Base-by-base conservation (phyloP, 73 alveolate species). In the Paramecium sonneborni region DNA sequence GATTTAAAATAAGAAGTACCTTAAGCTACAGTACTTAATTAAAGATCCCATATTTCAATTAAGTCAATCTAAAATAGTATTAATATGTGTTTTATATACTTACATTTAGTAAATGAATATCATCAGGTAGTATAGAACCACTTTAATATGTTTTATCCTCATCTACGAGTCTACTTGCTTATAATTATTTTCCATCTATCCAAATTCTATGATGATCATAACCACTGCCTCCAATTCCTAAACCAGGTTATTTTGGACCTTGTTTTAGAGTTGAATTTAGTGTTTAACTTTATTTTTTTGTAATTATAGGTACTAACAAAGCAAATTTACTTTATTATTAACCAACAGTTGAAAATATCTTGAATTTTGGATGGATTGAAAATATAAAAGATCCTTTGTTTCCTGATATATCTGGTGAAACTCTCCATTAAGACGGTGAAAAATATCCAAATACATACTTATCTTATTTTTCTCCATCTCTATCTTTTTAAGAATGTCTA, bases 211-310 rank as follows among this genome's bases (percentile, higher is more conserved):
- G 76, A 38, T 79, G 30, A 9, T 79, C 90, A 79, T 79, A 79
- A n/a, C 90, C 90, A 46, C 90, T 79, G 3, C 90, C 90, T 30
- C 90, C 90, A 41, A 79, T 20, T 41, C 90, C 90, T 79, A 79
- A 44, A 11, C 76, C 90, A 37, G 90, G 90, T 24, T 57, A 37
- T 43, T 72, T 72, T 12, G 86, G 86, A 0, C 86, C 86, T 34
- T 21, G 32, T 24, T 46, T 39, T 12, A 37, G 37, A 0, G 67
- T 28, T 9, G 69, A 46, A 43, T 58, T 32, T 2, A 79, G 28
- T 3, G 46, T 21, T 79, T 79, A 23, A 12, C 76, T 79, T 39
- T 57, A 44, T 43, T 48, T 79, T 26, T 46, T 79, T 1, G 90
- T 79, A 43, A 79, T 79, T 6, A 79, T 79, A 8, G 90, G 90